Percentiles rank a stretch among this genome's conserved stretches.
phyloP scores from a whole-genome alignment of 495 filamentous ascomycete species.

The Staphylotrichum longicolle region DNA sequence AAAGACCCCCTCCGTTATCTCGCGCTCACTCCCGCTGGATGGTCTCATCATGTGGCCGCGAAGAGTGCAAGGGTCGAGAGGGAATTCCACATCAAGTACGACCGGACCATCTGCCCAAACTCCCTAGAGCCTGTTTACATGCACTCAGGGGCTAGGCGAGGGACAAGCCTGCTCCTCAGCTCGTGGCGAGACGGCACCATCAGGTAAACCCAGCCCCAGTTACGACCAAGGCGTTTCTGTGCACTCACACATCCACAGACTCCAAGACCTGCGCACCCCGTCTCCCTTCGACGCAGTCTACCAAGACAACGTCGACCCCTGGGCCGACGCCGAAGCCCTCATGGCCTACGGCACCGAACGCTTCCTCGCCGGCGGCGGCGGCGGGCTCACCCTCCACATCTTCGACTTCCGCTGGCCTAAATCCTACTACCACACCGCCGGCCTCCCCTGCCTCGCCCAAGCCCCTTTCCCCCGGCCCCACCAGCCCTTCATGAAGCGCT shows the following conservation, averaged over 20 bases:
- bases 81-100: conserved; percentile 21
- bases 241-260: conserved; percentile 20
- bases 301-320: conserved; percentile 46
- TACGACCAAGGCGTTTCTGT: not conserved
- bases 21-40: conserved; percentile 40
- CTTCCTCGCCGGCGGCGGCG: conserved; percentile 42
- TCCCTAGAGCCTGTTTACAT: conserved; percentile 41
- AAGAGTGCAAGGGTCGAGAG: conserved; percentile 23
- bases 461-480: conserved; percentile 38
- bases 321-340: conserved; percentile 39
- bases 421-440: conserved; percentile 44
- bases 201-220: conserved; percentile 21
- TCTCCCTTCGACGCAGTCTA: conserved; percentile 39
- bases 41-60: conserved; percentile 27
- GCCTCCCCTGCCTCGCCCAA: conserved; percentile 36
- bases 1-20: conserved; percentile 41
- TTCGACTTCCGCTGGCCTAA: conserved; percentile 51
- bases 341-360: conserved; percentile 44
- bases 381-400: conserved; percentile 39
- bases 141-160: conserved; percentile 26
- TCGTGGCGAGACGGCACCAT: conserved; percentile 48
- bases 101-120: conserved; percentile 30
- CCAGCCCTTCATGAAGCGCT: conserved; percentile 30
- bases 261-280: conserved; percentile 45
- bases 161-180: conserved; percentile 42